These are phyloP conservation scores for Coniophora puteana DNA, from an alignment of 1,284 basidiomycete species.

Conservation along the genomic window DNA sequence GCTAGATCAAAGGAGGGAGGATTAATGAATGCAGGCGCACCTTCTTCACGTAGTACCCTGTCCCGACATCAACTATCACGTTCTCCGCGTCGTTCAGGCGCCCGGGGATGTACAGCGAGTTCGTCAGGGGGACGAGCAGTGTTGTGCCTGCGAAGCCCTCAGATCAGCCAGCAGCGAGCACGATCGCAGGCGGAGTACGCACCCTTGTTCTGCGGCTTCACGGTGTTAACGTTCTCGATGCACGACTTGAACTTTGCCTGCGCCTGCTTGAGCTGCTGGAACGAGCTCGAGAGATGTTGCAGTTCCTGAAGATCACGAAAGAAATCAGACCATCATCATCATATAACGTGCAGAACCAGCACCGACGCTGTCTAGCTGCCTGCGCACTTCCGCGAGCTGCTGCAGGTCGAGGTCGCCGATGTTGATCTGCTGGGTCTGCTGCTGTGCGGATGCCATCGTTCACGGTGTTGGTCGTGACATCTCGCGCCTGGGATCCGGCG, in stretches of 20 bases:
- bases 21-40: conserved; percentile 38
- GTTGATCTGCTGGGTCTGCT: conserved; percentile 65
- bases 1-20: not conserved
- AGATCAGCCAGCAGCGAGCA: not conserved
- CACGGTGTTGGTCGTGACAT: conserved; percentile 5
- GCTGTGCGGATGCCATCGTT: conserved; percentile 27
- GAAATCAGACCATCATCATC: conserved; percentile 2
- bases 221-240: conserved; percentile 76
- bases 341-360: not conserved
- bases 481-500: no score
- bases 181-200: conserved; percentile 18
- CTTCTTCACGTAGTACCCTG: conserved; percentile 96
- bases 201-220: conserved; percentile 78
- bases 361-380: conserved; percentile 92
- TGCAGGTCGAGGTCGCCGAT: conserved; percentile 77
- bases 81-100: conserved; percentile 80
- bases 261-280: conserved; percentile 88
- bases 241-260: conserved; percentile 92
- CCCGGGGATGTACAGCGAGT: conserved; percentile 93
- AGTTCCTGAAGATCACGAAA: conserved; percentile 69
- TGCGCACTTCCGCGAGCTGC: conserved; percentile 82
- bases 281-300: conserved; percentile 88
- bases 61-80: conserved; percentile 94
- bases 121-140: conserved; percentile 89
- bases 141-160: conserved; percentile 61